Base-by-base conservation (phyloP, 306 rosid genomes). In the Benincasa hispida region DNA sequence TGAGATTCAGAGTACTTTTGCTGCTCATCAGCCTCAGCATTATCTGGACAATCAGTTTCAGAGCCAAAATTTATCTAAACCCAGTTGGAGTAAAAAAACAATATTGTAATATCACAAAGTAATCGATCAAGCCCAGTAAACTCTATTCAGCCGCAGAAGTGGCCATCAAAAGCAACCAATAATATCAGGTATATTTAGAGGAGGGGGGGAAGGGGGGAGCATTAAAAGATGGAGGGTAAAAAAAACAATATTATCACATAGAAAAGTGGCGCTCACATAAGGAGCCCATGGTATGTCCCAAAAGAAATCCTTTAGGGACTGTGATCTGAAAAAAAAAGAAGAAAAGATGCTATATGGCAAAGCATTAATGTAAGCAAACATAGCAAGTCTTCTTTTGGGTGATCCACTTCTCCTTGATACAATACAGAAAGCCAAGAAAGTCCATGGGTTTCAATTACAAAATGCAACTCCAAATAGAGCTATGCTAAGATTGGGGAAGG, bases 21-120 rank as follows among this genome's bases (percentile, higher is more conserved):
- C 76, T 84, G 93, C 77, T 81, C 96, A 79, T 86, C 89, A 78
- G 87, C 79, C 81, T 87, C 91, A 51, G 82, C 77, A 57, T 83
- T 91, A 83, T 93, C 98, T 89, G 87, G 67, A 74, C 76, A 87
- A 81, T 63, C 81, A 86, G 81, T 56, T 42, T 53, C 7, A 8
- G 63, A 76, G 18, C 75, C 76, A 81, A 72, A 56, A 78, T 76
- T 78, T 48, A 74, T 74, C 45, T 12, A 79, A 1, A 18, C 10
- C 45, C 66, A 48, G 9, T 59, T 28, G 17, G 28, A 10, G 58
- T 34, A 28, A 51, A 30, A 28, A 51, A 18, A 72, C 45, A 68
- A 39, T 48, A 72, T 18, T 48, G 60, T 28, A 50, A 72, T 47
- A 27, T 70, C 76, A 70, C 76, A 70, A 72, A 72, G 61, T 24